Evolutionary conservation across 257 asterid genomes (phyloP).

Genomic region (Przewalskia tangutica): DNA sequence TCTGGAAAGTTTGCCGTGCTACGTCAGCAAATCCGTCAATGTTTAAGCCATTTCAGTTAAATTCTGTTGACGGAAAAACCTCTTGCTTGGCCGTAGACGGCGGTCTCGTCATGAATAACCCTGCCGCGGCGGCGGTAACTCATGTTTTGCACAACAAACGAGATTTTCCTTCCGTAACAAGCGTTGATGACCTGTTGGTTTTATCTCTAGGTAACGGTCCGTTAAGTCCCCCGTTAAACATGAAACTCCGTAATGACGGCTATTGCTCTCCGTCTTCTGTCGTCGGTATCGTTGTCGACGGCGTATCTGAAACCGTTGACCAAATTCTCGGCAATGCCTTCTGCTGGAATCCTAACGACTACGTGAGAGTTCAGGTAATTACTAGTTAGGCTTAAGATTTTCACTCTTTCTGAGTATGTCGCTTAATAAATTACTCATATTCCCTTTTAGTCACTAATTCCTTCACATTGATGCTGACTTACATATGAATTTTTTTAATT

Average conservation of each 20-base stretch:
- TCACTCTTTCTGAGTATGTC: background rate
- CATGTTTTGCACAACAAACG: slow-evolving; percentile 92
- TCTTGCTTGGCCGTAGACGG: slow-evolving; percentile 83
- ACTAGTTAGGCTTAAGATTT: background rate
- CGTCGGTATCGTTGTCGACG: slow-evolving; percentile 67
- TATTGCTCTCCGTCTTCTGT: slow-evolving; percentile 48
- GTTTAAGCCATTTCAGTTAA: slow-evolving; percentile 62
- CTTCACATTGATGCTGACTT: background rate
- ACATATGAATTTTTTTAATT: background rate
- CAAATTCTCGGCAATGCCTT: slow-evolving; percentile 87
- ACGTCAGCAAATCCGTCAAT: slow-evolving; percentile 72
- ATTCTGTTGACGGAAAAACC: slow-evolving; percentile 67
- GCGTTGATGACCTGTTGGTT: slow-evolving; percentile 74
- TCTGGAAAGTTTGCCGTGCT: slow-evolving; percentile 90
- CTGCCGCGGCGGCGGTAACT: slow-evolving; percentile 95
- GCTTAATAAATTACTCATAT: background rate
- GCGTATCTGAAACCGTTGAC: slow-evolving; percentile 83
- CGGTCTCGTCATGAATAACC: slow-evolving; percentile 94
- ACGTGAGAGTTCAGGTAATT: slow-evolving; percentile 88
- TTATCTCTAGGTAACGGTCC: slow-evolving; percentile 79
- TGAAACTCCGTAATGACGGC: slow-evolving; percentile 41
- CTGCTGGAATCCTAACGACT: slow-evolving; percentile 74
- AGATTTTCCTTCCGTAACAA: slow-evolving; percentile 72
- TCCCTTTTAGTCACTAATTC: background rate
- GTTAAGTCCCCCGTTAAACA: slow-evolving; percentile 24